Evolutionary conservation across 1,284 basidiomycete species (phyloP), one percentile per base, ranked within the genome.

Genomic region (Veloboletus limbatus): DNA sequence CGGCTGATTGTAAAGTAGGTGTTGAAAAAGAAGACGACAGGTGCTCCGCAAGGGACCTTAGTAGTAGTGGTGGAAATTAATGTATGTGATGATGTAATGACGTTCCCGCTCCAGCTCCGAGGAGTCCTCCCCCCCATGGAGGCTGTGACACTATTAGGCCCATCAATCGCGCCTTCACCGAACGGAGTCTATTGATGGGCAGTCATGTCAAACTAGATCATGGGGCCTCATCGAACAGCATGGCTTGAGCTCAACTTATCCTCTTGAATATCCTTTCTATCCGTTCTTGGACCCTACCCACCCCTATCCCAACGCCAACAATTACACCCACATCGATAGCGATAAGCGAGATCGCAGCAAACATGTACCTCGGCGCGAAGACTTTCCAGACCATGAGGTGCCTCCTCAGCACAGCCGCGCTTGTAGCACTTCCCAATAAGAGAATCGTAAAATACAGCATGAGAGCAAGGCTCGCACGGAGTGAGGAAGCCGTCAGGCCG

Each of bases 361-460:
- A 65, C 85, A 97, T 95, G 63, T 95, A 96, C 49, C 95, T 73
- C 41, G 97, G 97, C 24, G 94, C 94, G 64, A 98, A 99, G 6
- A 97, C 86, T 69, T 98, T 98, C 93, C 96, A 99, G 28, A 98
- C 93, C 95, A 99, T 98, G 55, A 99, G 68, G 67, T 99, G 97
- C 32, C 96, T 67, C 47, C 93, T 69, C 45, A 98, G 73, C 60
- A 82, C 79, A 3, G 88, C 86, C 0, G 92, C 85, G 49, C 84
- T 86, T 6, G 82, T 66, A 4, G 91, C 84, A 8, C 82, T 81
- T 3, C 87, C 82, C 6, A 96, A 63, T 0, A 91, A 68, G 24
- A 97, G 63, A 3, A 73, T 59, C 4, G 77, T 67, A 61, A 88
- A 86, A 63, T 95, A 95, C 3, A 84, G 4, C 49, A 57, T 60